Conservation (phyloP, 352 stramenopile genomes). For the Aphanomyces invadans region DNA sequence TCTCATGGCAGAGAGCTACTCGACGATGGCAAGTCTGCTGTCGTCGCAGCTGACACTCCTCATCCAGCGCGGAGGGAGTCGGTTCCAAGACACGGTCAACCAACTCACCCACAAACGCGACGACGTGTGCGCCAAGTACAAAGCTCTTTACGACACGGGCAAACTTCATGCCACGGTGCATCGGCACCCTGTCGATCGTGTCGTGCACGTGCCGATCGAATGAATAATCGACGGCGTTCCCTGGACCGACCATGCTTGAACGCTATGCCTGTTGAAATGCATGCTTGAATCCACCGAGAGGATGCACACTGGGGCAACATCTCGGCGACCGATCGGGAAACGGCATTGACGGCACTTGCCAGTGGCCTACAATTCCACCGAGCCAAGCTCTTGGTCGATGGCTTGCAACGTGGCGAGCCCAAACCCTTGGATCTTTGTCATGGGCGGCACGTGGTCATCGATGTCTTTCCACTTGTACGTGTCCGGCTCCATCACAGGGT, state of each 20-base stretch:
- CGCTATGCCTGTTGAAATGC: too few species aligned
- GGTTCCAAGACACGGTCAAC: constrained; percentile 25
- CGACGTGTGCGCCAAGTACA: constrained; percentile 18
- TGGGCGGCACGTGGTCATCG: constrained; percentile 35
- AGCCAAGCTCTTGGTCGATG: constrained; percentile 37
- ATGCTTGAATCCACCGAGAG: too few species aligned
- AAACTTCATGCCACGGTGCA: background rate
- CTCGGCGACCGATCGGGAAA: too few species aligned
- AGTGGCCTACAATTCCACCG: background rate
- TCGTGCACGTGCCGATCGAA: background rate
- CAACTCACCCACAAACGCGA: constrained; percentile 16
- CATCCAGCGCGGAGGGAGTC: constrained; percentile 17
- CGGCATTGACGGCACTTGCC: too few species aligned
- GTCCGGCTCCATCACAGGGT: constrained; percentile 56
- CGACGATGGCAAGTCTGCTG: constrained; percentile 10
- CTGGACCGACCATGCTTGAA: too few species aligned
- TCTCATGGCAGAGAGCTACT: constrained; percentile 19
- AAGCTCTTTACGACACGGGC: background rate
- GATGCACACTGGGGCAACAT: too few species aligned
- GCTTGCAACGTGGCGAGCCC: constrained; percentile 46
- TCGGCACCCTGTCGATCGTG: constrained; percentile 7
- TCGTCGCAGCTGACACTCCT: constrained; percentile 18
- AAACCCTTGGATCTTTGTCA: constrained; percentile 35
- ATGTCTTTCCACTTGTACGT: constrained; percentile 30
- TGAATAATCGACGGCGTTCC: background rate